Conservation (phyloP, 305 asterid genomes). For the Rubia occidens region DNA sequence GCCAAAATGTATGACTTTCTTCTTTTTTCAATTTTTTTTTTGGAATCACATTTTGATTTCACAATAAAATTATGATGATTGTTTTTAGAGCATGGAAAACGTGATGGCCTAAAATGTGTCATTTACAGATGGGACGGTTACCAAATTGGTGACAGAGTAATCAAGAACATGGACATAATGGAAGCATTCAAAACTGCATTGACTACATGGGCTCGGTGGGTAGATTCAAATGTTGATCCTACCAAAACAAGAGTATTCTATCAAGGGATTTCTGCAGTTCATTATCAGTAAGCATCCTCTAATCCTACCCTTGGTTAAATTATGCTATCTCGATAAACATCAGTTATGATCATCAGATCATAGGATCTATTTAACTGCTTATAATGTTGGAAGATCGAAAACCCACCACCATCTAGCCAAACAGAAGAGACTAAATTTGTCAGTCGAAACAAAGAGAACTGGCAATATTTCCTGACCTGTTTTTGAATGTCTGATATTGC, state of each 20-base stretch:
- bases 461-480: constrained; percentile 4
- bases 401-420: no score
- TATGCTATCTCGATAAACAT: background rate
- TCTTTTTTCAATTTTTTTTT: no score
- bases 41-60: no score
- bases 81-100: background rate
- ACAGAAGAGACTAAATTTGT: no score
- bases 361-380: no score
- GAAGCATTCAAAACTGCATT: constrained; percentile 56
- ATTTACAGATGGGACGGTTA: constrained; percentile 54
- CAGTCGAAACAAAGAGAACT: no score
- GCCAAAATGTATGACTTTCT: no score
- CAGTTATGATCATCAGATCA: no score
- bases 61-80: no score
- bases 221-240: constrained; percentile 53
- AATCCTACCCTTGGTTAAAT: background rate
- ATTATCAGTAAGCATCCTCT: constrained; percentile 36
- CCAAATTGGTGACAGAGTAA: constrained; percentile 41
- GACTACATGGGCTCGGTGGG: constrained; percentile 74
- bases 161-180: constrained; percentile 52
- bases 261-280: constrained; percentile 61
- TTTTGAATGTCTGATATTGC: background rate
- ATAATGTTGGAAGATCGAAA: no score
- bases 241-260: constrained; percentile 44
- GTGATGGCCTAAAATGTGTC: background rate